These are phyloP conservation scores for Aureobasidium sp. DNA, from an alignment of 2,329 filamentous ascomycete genomes.

Conservation along the genomic window DNA sequence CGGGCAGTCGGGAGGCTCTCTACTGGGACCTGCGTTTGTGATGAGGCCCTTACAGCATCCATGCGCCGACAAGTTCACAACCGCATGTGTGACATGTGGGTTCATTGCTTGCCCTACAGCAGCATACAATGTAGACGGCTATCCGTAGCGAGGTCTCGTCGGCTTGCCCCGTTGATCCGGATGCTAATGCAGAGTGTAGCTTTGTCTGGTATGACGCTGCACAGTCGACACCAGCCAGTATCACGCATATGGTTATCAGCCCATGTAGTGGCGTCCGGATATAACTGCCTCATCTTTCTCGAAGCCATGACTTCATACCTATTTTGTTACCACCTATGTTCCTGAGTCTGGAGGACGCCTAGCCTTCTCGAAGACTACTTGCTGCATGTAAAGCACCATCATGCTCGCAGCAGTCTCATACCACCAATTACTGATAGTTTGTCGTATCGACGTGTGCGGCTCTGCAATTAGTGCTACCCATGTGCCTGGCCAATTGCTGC, in stretches of 20 bases:
- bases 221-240: not conserved
- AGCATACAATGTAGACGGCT: not conserved
- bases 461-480: not conserved
- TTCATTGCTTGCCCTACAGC: not conserved
- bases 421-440: not conserved
- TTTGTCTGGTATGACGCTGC: not conserved
- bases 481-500: not conserved
- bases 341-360: not conserved
- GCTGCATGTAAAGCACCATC: not conserved
- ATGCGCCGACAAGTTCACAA: not conserved
- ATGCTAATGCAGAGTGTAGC: not conserved
- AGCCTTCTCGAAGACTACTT: not conserved
- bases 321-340: not conserved
- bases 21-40: not conserved
- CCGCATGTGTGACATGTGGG: not conserved
- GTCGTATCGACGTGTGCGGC: not conserved
- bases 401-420: not conserved
- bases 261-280: not conserved
- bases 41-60: not conserved
- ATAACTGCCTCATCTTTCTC: not conserved
- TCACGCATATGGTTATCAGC: not conserved
- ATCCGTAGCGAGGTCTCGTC: not conserved
- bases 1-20: not conserved
- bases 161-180: not conserved
- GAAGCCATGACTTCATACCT: not conserved